phyloP scores from a whole-genome alignment of 192 early-diverging fungal species.

The Cladochytrium replicatum region DNA sequence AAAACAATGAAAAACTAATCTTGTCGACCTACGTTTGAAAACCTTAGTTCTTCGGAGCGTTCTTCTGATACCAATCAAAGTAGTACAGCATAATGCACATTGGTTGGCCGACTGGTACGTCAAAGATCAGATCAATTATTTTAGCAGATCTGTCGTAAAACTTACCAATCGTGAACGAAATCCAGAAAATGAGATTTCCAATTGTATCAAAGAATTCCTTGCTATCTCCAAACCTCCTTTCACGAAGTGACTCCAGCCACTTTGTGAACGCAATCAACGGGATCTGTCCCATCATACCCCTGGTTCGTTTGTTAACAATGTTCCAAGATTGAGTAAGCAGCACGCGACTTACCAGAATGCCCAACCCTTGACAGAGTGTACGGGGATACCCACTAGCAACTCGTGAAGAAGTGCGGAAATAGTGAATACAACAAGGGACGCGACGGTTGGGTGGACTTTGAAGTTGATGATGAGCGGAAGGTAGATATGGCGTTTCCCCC shows the following conservation, averaged over 20 bases:
- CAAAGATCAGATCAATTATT: neutral
- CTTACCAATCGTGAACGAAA: constrained; percentile 24
- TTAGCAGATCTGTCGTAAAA: neutral
- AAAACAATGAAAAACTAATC: too few species aligned
- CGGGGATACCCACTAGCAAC: constrained; percentile 75
- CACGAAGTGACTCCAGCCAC: constrained; percentile 5
- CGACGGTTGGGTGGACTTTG: constrained; percentile 44
- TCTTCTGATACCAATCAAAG: too few species aligned
- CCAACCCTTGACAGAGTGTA: constrained; percentile 66
- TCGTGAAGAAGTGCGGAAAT: constrained; percentile 84
- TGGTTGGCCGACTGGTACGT: constrained; percentile 24
- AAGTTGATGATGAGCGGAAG: constrained; percentile 60
- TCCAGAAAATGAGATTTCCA: constrained; percentile 24
- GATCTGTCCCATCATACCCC: constrained; percentile 23
- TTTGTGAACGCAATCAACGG: constrained; percentile 15
- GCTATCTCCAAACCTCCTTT: neutral
- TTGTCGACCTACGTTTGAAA: too few species aligned
- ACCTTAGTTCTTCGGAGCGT: too few species aligned
- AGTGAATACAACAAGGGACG: constrained; percentile 60
- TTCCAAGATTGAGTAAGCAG: neutral
- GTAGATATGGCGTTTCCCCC: constrained; percentile 75
- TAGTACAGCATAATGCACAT: constrained; percentile 18
- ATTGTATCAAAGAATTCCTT: constrained; percentile 26
- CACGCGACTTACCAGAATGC: constrained; percentile 46
- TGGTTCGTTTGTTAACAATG: neutral